Conservation (phyloP, 2,329 filamentous ascomycete species). For the Ramularia endophylla region DNA sequence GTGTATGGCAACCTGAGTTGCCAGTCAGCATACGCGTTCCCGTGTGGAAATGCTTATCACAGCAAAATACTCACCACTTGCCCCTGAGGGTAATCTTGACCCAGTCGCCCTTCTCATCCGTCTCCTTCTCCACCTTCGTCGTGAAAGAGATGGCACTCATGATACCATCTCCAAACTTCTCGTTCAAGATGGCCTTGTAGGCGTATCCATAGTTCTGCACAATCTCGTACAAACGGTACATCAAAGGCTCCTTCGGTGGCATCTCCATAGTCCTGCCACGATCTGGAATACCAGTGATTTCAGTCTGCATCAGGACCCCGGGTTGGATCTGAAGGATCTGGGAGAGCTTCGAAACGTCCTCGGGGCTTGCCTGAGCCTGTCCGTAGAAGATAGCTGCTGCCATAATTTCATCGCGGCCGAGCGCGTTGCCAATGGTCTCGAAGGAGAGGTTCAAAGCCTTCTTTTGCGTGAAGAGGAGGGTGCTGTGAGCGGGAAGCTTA, state of each 20-base stretch:
- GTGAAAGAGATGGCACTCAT: conserved; percentile 94
- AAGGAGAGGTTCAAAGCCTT: conserved; percentile 69
- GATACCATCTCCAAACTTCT: conserved; percentile 77
- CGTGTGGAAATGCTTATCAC: not conserved
- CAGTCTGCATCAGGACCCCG: conserved; percentile 47
- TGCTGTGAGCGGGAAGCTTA: conserved; percentile 64
- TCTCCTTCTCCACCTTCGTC: conserved; percentile 78
- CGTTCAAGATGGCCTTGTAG: conserved; percentile 91
- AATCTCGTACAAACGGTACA: conserved; percentile 89
- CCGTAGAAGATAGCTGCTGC: conserved; percentile 89
- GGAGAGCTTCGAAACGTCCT: conserved; percentile 64
- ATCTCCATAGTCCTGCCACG: conserved; percentile 73
- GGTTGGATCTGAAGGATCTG: conserved; percentile 57
- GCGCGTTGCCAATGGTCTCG: conserved; percentile 64
- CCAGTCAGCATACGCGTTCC: conserved; percentile 2
- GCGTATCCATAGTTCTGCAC: conserved; percentile 96
- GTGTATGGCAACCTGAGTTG: conserved; percentile 43
- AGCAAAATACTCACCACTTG: conserved; percentile 60
- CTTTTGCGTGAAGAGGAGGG: conserved; percentile 76
- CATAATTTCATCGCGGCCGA: conserved; percentile 77
- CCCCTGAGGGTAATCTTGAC: conserved; percentile 76
- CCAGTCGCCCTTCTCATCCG: conserved; percentile 78
- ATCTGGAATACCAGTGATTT: conserved; percentile 71
- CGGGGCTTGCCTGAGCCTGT: conserved; percentile 65
- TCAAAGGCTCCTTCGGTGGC: conserved; percentile 77